Conservation (phyloP, 2,329 filamentous ascomycete genomes). For the Clonostachys solani region DNA sequence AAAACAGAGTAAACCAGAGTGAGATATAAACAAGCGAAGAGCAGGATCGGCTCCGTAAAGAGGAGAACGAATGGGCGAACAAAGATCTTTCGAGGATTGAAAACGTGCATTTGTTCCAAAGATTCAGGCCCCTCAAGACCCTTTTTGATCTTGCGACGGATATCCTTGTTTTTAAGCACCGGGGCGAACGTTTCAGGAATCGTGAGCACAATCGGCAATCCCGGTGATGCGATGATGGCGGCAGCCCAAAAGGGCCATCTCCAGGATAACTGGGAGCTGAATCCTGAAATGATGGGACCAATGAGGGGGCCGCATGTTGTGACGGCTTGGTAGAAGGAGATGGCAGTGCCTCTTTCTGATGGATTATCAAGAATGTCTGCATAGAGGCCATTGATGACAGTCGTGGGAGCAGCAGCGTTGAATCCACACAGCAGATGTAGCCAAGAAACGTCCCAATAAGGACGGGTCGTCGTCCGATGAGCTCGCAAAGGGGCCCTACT, state of each 20-base stretch:
- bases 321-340: conserved; percentile 26
- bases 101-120: conserved; percentile 21
- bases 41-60: conserved; percentile 43
- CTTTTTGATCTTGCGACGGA: conserved; percentile 35
- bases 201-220: conserved; percentile 24
- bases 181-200: conserved; percentile 44
- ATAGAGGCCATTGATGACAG: conserved; percentile 24
- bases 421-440: conserved; percentile 23
- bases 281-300: conserved; percentile 47
- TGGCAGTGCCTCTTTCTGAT: conserved; percentile 20
- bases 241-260: conserved; percentile 35
- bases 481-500: conserved; percentile 26
- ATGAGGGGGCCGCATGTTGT: conserved; percentile 30
- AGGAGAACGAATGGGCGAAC: conserved; percentile 43
- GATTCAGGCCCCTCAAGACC: conserved; percentile 14
- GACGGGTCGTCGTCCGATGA: conserved; percentile 23
- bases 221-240: conserved; percentile 16
- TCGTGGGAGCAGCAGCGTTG: conserved; percentile 25
- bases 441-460: conserved; percentile 24
- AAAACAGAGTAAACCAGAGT: conserved; percentile 46
- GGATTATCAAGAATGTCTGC: conserved; percentile 24
- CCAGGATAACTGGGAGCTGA: conserved; percentile 37
- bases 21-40: conserved; percentile 41
- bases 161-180: conserved; percentile 44
- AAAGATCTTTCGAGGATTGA: conserved; percentile 37